Evolutionary conservation across 2,329 filamentous ascomycete genomes (phyloP).

Genomic region (Fusarium protoensiforme): DNA sequence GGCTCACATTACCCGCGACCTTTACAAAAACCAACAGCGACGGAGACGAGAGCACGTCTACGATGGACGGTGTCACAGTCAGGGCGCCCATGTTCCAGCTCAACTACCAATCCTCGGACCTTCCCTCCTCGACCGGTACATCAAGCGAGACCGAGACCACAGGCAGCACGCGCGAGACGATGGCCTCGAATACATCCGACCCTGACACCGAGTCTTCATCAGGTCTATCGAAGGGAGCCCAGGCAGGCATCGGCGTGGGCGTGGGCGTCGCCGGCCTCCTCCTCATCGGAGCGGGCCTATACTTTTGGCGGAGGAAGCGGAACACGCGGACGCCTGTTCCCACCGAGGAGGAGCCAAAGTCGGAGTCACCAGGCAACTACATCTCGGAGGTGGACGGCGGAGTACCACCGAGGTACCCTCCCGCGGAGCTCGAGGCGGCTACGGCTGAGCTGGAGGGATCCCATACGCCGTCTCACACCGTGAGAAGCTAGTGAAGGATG

Average conservation of each 20-base stretch:
- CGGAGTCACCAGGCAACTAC: background rate
- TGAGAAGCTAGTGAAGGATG: background rate
- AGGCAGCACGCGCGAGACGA: background rate
- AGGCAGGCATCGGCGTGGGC: slow-evolving; percentile 29
- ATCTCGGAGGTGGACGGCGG: background rate
- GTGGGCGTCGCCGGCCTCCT: slow-evolving; percentile 5
- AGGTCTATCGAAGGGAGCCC: slow-evolving; percentile 27
- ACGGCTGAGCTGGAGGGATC: background rate
- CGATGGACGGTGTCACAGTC: slow-evolving; percentile 21
- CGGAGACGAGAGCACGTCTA: background rate
- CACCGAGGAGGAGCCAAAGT: background rate
- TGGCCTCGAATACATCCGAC: background rate
- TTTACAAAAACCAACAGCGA: background rate
- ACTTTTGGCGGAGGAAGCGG: slow-evolving; percentile 11
- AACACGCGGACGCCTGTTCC: background rate
- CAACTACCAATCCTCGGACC: slow-evolving; percentile 37
- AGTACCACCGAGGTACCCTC: background rate
- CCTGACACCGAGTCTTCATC: background rate
- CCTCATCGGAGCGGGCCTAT: slow-evolving; percentile 9
- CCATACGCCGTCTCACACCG: background rate
- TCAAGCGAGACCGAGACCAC: background rate
- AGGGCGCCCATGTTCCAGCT: slow-evolving; percentile 48
- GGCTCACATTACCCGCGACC: slow-evolving; percentile 15
- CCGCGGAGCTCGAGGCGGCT: background rate
- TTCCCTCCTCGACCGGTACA: slow-evolving; percentile 1